Conservation (phyloP, 2,329 filamentous ascomycete species). For the Microsporum ferrugineum region DNA sequence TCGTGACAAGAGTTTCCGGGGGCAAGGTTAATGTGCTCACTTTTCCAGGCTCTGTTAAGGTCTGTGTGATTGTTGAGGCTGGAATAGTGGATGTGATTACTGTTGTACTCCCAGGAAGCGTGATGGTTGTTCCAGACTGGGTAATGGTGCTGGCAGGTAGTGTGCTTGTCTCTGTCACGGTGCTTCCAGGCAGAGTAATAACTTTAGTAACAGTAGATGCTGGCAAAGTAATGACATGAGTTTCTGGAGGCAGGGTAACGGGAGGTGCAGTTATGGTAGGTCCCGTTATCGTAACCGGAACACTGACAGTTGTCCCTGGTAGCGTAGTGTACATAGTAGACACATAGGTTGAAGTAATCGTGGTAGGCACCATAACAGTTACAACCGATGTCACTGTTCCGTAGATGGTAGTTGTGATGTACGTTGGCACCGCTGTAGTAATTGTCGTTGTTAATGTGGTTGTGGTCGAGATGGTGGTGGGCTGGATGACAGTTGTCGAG, state of each 20-base stretch:
- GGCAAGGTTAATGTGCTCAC: neutral
- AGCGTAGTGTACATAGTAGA: slow-evolving; percentile 12
- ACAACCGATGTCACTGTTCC: slow-evolving; percentile 18
- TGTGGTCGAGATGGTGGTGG: slow-evolving; percentile 5
- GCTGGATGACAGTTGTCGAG: slow-evolving; percentile 4
- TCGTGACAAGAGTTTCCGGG: slow-evolving; percentile 2
- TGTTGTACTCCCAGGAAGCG: slow-evolving; percentile 12
- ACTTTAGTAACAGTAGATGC: slow-evolving; percentile 5
- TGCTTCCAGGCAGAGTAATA: neutral
- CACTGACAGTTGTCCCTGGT: neutral
- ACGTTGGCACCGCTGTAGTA: slow-evolving; percentile 8
- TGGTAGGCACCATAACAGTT: slow-evolving; percentile 24
- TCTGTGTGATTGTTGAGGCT: neutral
- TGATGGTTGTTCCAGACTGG: slow-evolving; percentile 10
- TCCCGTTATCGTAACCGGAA: slow-evolving; percentile 8
- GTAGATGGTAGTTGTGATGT: slow-evolving; percentile 16
- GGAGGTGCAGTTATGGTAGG: slow-evolving; percentile 7
- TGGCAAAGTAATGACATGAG: slow-evolving; percentile 7
- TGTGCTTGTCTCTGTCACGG: slow-evolving; percentile 13
- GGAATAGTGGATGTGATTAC: slow-evolving; percentile 13
- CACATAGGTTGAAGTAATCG: slow-evolving; percentile 19
- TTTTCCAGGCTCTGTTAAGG: neutral
- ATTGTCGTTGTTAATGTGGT: slow-evolving; percentile 6
- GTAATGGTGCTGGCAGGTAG: slow-evolving; percentile 15
- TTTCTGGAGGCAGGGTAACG: slow-evolving; percentile 3